Evolutionary conservation across 495 filamentous ascomycete genomes (phyloP), one percentile per base, ranked within the genome.

Genomic region (Aspergillus funiculosus): DNA sequence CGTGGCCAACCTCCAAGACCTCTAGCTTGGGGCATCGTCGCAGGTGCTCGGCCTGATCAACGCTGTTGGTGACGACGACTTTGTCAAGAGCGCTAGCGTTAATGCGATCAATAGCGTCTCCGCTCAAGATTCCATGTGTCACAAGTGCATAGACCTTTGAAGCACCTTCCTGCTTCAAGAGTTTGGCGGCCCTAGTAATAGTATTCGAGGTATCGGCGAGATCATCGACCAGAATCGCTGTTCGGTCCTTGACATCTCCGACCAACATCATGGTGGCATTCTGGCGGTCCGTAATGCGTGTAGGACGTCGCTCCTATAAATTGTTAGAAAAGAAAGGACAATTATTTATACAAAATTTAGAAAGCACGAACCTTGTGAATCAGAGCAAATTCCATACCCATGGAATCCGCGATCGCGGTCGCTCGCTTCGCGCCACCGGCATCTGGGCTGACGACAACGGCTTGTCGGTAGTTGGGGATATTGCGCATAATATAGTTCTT

Each of bases 191-290:
- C 26, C 92, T 78, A 1, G 91, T 96, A 56, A 98, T 94, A 6
- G 92, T 98, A 64, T 95, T 96, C 29, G 83, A 90, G 4, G 92
- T 98, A 54, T 98, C 92, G 15, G 85, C 89, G 51, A 98, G 76
- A 59, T 98, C 92, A 63, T 98, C 92, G 51, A 98, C 78, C 34
- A 98, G 71, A 57, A 98, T 94, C 31, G 88, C 81, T 37, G 85
- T 85, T 48, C 86, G 83, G 34, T 81, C 77, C 11, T 76, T 72
- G 17, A 98, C 87, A 58, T 94, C 80, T 41, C 92, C 92, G 6
- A 98, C 94, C 17, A 98, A 78, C 86, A 97, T 95, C 92, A 98
- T 97, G 24, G 87, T 87, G 11, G 92, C 91, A 66, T 96, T 95
- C 65, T 95, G 92, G 29, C 89, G 84, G 61, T 95, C 89, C 11